Conservation (phyloP, 768 basidiomycete species). For the Mycena floridula region DNA sequence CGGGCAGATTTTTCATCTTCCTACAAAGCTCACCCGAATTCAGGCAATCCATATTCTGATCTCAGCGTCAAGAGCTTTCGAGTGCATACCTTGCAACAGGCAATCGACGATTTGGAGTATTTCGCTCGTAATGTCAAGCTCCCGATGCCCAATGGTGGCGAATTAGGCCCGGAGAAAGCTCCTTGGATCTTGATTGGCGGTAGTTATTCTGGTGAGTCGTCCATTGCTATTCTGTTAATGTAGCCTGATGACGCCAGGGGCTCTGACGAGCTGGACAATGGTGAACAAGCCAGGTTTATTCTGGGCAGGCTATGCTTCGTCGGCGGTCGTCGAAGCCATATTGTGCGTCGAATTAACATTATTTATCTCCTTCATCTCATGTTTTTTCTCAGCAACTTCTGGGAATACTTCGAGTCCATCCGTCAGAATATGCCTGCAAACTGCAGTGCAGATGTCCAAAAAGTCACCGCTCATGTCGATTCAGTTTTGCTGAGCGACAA, state of each 20-base stretch:
- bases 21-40: too few species aligned
- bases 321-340: conserved; percentile 34
- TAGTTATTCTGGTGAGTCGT: conserved; percentile 2
- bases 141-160: conserved; percentile 36
- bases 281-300: conserved; percentile 30
- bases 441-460: conserved; percentile 42
- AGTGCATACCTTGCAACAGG: conserved; percentile 38
- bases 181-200: conserved; percentile 6
- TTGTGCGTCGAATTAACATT: conserved; percentile 19
- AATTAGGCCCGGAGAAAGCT: conserved; percentile 24
- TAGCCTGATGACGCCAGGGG: conserved; percentile 12
- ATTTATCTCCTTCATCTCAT: not conserved
- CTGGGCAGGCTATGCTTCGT: conserved; percentile 32
- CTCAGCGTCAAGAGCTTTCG: conserved; percentile 31
- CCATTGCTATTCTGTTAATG: not conserved
- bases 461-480: conserved; percentile 39
- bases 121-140: conserved; percentile 38
- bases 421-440: conserved; percentile 39
- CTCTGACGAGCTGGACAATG: conserved; percentile 31
- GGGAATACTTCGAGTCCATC: conserved; percentile 44
- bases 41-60: conserved; percentile 37
- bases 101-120: conserved; percentile 40
- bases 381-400: conserved; percentile 9
- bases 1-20: too few species aligned
- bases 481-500: conserved; percentile 37